These are phyloP conservation scores for Picochlorum sp. DNA, from an alignment of 139 green algal species.

Conservation along the genomic window DNA sequence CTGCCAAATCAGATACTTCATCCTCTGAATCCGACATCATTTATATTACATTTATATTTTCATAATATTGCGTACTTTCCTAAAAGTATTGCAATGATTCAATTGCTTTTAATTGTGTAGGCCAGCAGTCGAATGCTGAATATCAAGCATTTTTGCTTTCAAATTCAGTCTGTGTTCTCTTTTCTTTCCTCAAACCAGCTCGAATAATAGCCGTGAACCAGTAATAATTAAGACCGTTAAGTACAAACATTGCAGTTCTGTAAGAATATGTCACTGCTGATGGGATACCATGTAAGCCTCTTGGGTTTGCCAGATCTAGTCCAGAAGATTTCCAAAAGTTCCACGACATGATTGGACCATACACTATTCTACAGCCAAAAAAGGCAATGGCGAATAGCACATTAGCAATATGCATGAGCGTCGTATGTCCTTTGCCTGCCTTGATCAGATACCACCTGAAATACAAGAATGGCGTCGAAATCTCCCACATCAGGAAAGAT, in stretches of 20 bases:
- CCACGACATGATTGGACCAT: conserved; percentile 11
- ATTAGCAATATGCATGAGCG: conserved; percentile 19
- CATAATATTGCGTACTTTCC: too few species aligned
- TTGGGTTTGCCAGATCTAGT: not conserved
- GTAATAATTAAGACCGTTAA: conserved; percentile 9
- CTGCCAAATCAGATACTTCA: too few species aligned
- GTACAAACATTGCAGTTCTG: not conserved
- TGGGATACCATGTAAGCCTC: not conserved
- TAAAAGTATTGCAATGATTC: too few species aligned
- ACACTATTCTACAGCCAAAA: conserved; percentile 34
- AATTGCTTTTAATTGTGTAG: too few species aligned
- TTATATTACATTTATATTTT: too few species aligned
- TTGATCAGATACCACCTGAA: conserved; percentile 40
- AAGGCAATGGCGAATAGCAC: conserved; percentile 24
- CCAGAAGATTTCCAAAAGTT: not conserved
- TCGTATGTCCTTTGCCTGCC: conserved; percentile 17
- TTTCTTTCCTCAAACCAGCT: not conserved
- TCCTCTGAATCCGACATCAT: too few species aligned
- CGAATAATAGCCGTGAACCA: conserved; percentile 5
- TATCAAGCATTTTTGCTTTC: too few species aligned
- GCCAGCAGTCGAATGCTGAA: too few species aligned
- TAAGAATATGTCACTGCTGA: not conserved
- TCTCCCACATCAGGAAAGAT: conserved; percentile 24
- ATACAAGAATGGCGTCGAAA: conserved; percentile 42
- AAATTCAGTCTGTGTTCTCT: not conserved